Evolutionary conservation across 1,284 basidiomycete genomes (phyloP), one percentile per base, ranked within the genome.

Genomic region (Testicularia cyperi): DNA sequence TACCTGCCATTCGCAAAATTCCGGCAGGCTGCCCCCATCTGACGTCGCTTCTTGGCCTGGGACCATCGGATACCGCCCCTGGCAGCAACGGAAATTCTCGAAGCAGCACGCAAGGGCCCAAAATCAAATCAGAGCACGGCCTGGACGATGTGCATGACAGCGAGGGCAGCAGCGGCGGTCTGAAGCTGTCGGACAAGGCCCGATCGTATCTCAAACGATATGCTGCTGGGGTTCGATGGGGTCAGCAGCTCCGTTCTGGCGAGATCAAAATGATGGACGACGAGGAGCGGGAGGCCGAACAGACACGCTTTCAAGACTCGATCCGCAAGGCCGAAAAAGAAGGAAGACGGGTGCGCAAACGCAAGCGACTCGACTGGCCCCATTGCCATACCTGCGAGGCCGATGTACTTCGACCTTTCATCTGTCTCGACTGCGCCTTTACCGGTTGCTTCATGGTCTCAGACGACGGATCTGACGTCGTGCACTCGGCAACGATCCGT

Each of bases 381-480:
- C 53, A 51, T 7, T 76, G 74, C 36, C 34, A 46, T 7, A 34
- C 45, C 6, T 76, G 74, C 30, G 37, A 43, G 16, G 36, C 58
- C 13, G 58, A 71, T 19, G 46, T 74, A 33, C 56, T 70, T 20
- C 55, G 68, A 6, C 74, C 74, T 1, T 76, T 68, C 39, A 45
- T 76, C 39, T 76, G 74, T 43, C 41, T 76, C 13, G 49, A 65
- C 21, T 75, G 71, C 45, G 70, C 70, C 6, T 48, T 42, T 29
- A 56, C 60, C 2, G 72, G 47, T 10, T 75, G 74, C 47, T 70
- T 74, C 38, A 32, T 52, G 7, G 40, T 43, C 2, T 23, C 41
- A 13, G 57, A 52, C n/a, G 44, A 58, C n/a, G 34, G 53, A 23
- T 41, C 33, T 8, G 47, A 41, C 5, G 26, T 23, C 22, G 42